These are phyloP conservation scores for Ceraceosorus guamensis DNA, from an alignment of 1,284 basidiomycete genomes.

Conservation along the genomic window DNA sequence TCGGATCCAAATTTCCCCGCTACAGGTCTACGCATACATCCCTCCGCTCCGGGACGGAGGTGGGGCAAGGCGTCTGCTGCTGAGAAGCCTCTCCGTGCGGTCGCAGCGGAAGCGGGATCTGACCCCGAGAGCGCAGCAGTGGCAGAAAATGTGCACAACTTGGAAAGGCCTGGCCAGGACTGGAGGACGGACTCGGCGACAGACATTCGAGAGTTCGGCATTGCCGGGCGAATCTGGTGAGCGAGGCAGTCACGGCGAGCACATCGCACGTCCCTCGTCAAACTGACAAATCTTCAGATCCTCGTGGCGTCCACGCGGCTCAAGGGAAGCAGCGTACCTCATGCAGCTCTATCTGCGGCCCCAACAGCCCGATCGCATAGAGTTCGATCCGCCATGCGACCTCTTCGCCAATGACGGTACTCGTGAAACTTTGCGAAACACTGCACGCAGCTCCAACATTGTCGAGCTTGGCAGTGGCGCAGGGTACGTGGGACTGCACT, in stretches of 20 bases:
- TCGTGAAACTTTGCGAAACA: no score
- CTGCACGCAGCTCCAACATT: neutral
- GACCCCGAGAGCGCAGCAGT: no score
- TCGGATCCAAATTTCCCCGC: no score
- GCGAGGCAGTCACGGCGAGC: neutral
- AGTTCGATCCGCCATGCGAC: slow-evolving; percentile 40
- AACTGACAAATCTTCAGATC: neutral
- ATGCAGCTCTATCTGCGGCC: slow-evolving; percentile 28
- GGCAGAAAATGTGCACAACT: no score
- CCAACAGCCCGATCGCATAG: slow-evolving; percentile 5
- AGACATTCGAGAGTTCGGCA: slow-evolving; percentile 42
- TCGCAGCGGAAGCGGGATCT: no score
- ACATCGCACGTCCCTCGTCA: no score
- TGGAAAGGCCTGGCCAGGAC: no score
- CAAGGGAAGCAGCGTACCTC: slow-evolving; percentile 39
- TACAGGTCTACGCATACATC: no score
- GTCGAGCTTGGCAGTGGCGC: slow-evolving; percentile 45
- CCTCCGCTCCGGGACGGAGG: no score
- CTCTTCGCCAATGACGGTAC: slow-evolving; percentile 9
- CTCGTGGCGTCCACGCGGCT: neutral
- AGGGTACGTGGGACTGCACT: slow-evolving; percentile 38
- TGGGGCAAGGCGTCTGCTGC: no score
- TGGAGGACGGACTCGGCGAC: slow-evolving; percentile 31
- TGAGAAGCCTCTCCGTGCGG: no score
- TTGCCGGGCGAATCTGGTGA: slow-evolving; percentile 43